Evolutionary conservation across 192 early-diverging fungal species (phyloP), one percentile per base, ranked within the genome.

Genomic region (Podila verticillata): DNA sequence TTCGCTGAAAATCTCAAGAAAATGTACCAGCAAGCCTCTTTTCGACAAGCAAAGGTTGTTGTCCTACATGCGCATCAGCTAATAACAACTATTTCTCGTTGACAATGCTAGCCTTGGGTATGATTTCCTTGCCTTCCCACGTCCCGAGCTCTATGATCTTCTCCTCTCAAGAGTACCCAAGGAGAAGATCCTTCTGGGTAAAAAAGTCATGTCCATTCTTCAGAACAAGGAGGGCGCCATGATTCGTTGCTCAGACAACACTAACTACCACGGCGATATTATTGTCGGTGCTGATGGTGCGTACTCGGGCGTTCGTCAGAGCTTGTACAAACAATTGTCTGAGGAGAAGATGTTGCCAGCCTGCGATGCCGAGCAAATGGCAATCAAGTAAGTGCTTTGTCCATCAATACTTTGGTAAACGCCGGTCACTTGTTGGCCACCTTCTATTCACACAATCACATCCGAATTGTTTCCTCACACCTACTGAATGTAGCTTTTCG

Each of bases 201-300:
- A 56, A 57, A 56, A 58, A 34, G 54, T 80, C 58, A 60, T 58
- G 24, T 19, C 54, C 51, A 24, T 57, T 15, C 8, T 57, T 39
- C 17, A 34, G 39, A 29, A 58, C n/a, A 39, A 83, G 9, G 61
- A 70, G 17, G 65, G 59, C 15, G 65, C 77, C 34, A 66, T 56
- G 63, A 36, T 67, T 3, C 24, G 34, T 26, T 73, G 62, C 26
- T 26, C 48, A 7, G 71, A 73, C n/a, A 47, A 60, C 13, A 73
- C 35, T 0, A 26, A 28, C 7, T 65, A 65, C n/a, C 22, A 61
- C 7, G 63, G 63, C 7, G 56, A 65, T 7, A 61, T 73, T 47
- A 63, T 66, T n/a, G 63, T 65, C 19, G 63, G 63, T 7, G 71
- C 71, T 0, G 57, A 73, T 57, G 62, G 70, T 10, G 58, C 67